phyloP scores from a whole-genome alignment of 1,139 yeast genomes.

The Williopsis jadinii region DNA sequence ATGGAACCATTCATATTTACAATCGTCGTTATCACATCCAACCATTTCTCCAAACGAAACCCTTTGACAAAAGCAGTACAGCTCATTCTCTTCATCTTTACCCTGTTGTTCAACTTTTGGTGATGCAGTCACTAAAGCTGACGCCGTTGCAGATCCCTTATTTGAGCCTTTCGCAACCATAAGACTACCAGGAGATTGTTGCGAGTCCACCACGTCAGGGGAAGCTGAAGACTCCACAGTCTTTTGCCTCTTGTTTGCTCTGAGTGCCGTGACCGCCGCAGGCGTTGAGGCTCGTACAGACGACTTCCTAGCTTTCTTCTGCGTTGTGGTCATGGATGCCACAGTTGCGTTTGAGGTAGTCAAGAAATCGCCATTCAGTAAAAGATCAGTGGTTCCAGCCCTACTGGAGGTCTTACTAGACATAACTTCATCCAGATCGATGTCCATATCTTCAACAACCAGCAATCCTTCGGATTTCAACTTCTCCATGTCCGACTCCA shows the following conservation, averaged over 20 bases:
- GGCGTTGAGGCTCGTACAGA: slow-evolving; percentile 5
- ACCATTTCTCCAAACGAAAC: slow-evolving; percentile 88
- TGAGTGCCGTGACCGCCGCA: slow-evolving; percentile 6
- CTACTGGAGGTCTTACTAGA: slow-evolving; percentile 19
- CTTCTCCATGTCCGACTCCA: slow-evolving; percentile 70
- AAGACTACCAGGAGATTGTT: neutral
- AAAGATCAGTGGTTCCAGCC: slow-evolving; percentile 13
- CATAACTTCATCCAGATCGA: slow-evolving; percentile 23
- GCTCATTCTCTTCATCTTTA: slow-evolving; percentile 42
- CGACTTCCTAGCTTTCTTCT: slow-evolving; percentile 1
- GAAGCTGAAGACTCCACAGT: slow-evolving; percentile 13
- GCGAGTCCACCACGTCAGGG: slow-evolving; percentile 12
- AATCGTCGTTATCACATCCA: slow-evolving; percentile 80
- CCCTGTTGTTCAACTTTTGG: slow-evolving; percentile 1
- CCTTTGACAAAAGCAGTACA: slow-evolving; percentile 79
- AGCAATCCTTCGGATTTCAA: slow-evolving; percentile 75
- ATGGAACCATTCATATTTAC: slow-evolving; percentile 81
- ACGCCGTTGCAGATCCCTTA: neutral
- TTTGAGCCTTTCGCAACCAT: neutral
- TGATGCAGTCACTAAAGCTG: neutral
- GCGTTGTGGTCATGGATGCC: slow-evolving; percentile 1
- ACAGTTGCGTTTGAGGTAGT: neutral
- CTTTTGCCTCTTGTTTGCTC: slow-evolving; percentile 17
- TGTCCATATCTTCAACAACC: slow-evolving; percentile 38
- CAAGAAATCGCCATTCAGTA: neutral